Conservation (phyloP, 2,329 filamentous ascomycete genomes). For the Fusarium burgessii region DNA sequence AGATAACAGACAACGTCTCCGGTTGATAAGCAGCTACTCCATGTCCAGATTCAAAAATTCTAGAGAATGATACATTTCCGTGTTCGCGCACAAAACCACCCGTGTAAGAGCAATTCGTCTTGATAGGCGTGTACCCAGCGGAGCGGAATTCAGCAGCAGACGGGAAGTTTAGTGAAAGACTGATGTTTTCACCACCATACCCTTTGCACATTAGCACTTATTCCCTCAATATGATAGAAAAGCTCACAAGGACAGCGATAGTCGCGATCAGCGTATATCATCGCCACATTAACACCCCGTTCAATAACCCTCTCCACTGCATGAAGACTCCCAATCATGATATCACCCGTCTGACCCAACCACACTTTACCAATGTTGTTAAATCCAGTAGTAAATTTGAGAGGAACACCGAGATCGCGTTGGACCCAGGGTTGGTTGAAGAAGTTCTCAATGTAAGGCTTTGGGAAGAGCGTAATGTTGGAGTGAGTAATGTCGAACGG, state of each 20-base stretch:
- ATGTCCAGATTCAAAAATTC: slow-evolving; percentile 73
- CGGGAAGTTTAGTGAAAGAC: slow-evolving; percentile 68
- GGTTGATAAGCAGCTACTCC: slow-evolving; percentile 70
- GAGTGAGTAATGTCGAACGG: slow-evolving; percentile 71
- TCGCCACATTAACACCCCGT: slow-evolving; percentile 72
- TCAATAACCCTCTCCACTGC: slow-evolving; percentile 69
- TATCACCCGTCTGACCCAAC: slow-evolving; percentile 71
- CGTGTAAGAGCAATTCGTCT: slow-evolving; percentile 72
- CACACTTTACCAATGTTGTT: slow-evolving; percentile 58
- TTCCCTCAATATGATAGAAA: fast-evolving
- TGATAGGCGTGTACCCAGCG: slow-evolving; percentile 77
- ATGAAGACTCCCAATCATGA: slow-evolving; percentile 54
- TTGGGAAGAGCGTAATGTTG: slow-evolving; percentile 68
- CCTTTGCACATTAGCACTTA: slow-evolving; percentile 9
- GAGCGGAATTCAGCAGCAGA: slow-evolving; percentile 64
- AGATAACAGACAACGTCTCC: slow-evolving; percentile 64
- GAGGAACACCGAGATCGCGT: slow-evolving; percentile 68
- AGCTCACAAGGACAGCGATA: slow-evolving; percentile 70
- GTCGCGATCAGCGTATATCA: slow-evolving; percentile 74
- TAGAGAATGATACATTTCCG: slow-evolving; percentile 75
- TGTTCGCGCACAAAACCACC: slow-evolving; percentile 80
- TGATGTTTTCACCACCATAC: slow-evolving; percentile 71
- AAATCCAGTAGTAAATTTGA: slow-evolving; percentile 63
- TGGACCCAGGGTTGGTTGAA: slow-evolving; percentile 70
- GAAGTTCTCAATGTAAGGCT: slow-evolving; percentile 69